Conservation (phyloP, 495 filamentous ascomycete genomes). For the Chaetomidium leptoderma region DNA sequence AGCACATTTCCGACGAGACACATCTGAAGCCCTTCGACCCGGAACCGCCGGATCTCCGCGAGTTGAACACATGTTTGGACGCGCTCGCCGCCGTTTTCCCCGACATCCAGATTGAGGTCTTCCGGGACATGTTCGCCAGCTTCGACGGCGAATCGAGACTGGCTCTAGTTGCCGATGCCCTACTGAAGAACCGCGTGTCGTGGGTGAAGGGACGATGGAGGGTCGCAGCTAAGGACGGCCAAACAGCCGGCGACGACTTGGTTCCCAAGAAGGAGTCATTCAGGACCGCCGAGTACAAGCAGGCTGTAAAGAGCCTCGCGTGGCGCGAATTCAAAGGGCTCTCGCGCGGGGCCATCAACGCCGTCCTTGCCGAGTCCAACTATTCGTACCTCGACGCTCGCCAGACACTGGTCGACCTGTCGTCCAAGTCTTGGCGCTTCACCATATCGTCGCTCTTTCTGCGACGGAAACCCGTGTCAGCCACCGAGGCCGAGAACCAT, state of each 20-base stretch:
- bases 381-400: slow-evolving; percentile 78
- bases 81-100: slow-evolving; percentile 76
- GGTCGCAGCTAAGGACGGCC: slow-evolving; percentile 37
- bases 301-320: slow-evolving; percentile 57
- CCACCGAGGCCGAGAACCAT: slow-evolving; percentile 48
- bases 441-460: slow-evolving; percentile 70
- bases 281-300: slow-evolving; percentile 66
- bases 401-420: slow-evolving; percentile 66
- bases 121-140: slow-evolving; percentile 78
- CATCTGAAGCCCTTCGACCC: slow-evolving; percentile 38
- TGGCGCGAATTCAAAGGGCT: slow-evolving; percentile 80
- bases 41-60: slow-evolving; percentile 57
- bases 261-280: slow-evolving; percentile 70
- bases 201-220: slow-evolving; percentile 75
- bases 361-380: slow-evolving; percentile 87
- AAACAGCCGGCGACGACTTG: slow-evolving; percentile 23
- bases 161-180: slow-evolving; percentile 76
- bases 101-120: slow-evolving; percentile 82
- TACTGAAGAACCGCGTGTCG: slow-evolving; percentile 70
- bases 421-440: slow-evolving; percentile 80
- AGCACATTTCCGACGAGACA: slow-evolving; percentile 46
- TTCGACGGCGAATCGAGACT: slow-evolving; percentile 80
- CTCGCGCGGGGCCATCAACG: slow-evolving; percentile 73
- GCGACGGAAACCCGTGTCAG: slow-evolving; percentile 59
- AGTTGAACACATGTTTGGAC: slow-evolving; percentile 71